These are phyloP conservation scores for Leishmania gerbilli DNA, from an alignment of 208 protist genomes.

Conservation along the genomic window DNA sequence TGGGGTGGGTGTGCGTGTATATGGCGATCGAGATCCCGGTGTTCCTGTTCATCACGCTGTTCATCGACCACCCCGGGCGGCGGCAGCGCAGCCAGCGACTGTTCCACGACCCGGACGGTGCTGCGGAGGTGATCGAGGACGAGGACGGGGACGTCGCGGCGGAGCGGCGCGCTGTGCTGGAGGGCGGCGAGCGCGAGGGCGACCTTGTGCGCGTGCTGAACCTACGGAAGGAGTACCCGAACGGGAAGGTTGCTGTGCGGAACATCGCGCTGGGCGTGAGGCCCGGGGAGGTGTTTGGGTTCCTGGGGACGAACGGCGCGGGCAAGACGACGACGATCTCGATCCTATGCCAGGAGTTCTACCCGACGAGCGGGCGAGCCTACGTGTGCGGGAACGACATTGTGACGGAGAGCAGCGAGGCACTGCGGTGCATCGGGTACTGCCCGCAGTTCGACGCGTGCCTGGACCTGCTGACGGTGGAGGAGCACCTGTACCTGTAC, in stretches of 20 bases:
- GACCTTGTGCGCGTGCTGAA: conserved; percentile 57
- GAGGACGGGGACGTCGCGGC: conserved; percentile 45
- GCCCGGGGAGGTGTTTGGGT: conserved; percentile 80
- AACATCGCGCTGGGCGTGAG: conserved; percentile 72
- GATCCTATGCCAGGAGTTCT: conserved; percentile 77
- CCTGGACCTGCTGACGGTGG: conserved; percentile 86
- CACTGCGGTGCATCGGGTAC: conserved; percentile 74
- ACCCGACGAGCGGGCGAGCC: conserved; percentile 63
- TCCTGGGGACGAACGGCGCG: conserved; percentile 90
- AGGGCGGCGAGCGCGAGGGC: conserved; percentile 3
- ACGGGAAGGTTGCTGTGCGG: conserved; percentile 70
- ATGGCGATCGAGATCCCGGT: conserved; percentile 51
- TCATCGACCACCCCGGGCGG: conserved; percentile 42
- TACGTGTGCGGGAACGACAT: conserved; percentile 65
- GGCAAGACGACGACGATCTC: conserved; percentile 88
- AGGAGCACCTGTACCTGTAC: conserved; percentile 77
- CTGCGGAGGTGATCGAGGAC: conserved; percentile 29
- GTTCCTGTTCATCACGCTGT: conserved; percentile 30
- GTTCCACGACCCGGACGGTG: conserved; percentile 39
- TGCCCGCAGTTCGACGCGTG: conserved; percentile 95
- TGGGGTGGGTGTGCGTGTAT: conserved; percentile 39
- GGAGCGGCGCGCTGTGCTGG: conserved; percentile 35
- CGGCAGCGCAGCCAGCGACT: conserved; percentile 29
- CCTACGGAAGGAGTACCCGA: conserved; percentile 68
- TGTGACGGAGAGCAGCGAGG: conserved; percentile 40